Base-by-base conservation (phyloP, 2,329 filamentous ascomycete genomes). In the Fusarium heterosporum region DNA sequence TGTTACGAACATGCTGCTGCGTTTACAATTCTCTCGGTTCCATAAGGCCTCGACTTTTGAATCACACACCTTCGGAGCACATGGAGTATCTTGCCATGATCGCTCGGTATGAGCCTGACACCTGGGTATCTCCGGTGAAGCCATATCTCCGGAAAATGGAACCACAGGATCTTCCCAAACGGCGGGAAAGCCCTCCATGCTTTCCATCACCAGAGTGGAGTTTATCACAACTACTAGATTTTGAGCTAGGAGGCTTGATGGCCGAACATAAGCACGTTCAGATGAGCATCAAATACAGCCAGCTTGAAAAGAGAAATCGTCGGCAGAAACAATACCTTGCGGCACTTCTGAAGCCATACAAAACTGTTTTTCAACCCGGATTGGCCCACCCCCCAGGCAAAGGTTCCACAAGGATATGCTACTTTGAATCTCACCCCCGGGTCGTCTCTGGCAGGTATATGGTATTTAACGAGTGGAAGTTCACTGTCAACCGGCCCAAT, bases 391-490 rank as follows among this genome's bases (percentile, higher is more conserved):
- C 22, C 8, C 22, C 13, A 4, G 4, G 10, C 3, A 8, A 14
- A 7, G n/a, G 16, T 4, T 9, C 2, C 14, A 14, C 3, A 13
- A 12, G 4, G 9, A 28, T 34, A 8, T 22, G 42, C 17, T n/a
- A 30, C 26, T 29, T 32, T 12, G n/a, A 40, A 19, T 32, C 34
- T 12, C 16, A 11, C 11, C 36, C 60, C n/a, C 63, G 47, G 19
- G 43, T 64, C 8, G 22, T 64, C 17, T 32, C 26, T 42, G 52
- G 41, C 16, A 49, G 41, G 19, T 64, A 52, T 22, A 19, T 64
- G 16, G 22, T 61, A 4, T 56, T 56, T 22, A 50, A 26, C 19
- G 6, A 36, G n/a, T 43, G 43, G 34, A 26, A 10, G 8, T 62
- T 32, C 22, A 12, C 13, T 19, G 45, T 19, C 11, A 13, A 30